Conservation (phyloP, 1,284 basidiomycete species). For the Marasmius sp. region DNA sequence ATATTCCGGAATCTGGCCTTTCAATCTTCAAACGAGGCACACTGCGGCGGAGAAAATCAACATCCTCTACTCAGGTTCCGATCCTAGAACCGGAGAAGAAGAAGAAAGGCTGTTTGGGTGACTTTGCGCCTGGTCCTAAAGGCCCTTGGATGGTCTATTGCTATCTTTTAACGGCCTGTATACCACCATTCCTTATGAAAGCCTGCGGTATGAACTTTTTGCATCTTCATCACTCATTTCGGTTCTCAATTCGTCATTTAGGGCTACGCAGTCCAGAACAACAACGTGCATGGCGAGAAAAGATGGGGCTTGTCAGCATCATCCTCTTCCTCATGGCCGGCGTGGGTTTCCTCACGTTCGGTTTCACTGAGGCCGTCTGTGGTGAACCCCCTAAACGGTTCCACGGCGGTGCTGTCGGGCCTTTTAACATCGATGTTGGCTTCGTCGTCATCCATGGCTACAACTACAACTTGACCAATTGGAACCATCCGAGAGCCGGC, state of each 20-base stretch:
- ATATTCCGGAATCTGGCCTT: conserved; percentile 85
- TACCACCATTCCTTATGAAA: conserved; percentile 74
- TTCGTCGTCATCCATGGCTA: conserved; percentile 94
- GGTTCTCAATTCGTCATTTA: conserved; percentile 25
- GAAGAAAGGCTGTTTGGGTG: conserved; percentile 61
- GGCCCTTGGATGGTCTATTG: conserved; percentile 97
- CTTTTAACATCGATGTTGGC: conserved; percentile 63
- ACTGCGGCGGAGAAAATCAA: conserved; percentile 65
- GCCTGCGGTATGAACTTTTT: conserved; percentile 55
- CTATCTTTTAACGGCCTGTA: conserved; percentile 81
- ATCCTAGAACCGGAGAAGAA: conserved; percentile 39
- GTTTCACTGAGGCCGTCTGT: conserved; percentile 96
- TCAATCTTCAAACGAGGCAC: conserved; percentile 85
- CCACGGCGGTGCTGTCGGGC: conserved; percentile 76
- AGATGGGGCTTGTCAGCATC: conserved; percentile 90
- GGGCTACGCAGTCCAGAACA: conserved; percentile 92
- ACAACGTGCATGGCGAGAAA: conserved; percentile 97
- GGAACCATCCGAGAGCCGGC: conserved; percentile 75
- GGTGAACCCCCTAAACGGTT: conserved; percentile 81
- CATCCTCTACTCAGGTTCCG: conserved; percentile 36
- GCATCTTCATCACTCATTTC: not conserved
- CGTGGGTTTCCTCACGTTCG: conserved; percentile 98
- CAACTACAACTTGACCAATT: conserved; percentile 88
- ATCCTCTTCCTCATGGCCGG: conserved; percentile 83
- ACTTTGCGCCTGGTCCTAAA: conserved; percentile 83